These are phyloP conservation scores for Lycium ferocissimum DNA, from an alignment of 257 asterid genomes.

Conservation along the genomic window DNA sequence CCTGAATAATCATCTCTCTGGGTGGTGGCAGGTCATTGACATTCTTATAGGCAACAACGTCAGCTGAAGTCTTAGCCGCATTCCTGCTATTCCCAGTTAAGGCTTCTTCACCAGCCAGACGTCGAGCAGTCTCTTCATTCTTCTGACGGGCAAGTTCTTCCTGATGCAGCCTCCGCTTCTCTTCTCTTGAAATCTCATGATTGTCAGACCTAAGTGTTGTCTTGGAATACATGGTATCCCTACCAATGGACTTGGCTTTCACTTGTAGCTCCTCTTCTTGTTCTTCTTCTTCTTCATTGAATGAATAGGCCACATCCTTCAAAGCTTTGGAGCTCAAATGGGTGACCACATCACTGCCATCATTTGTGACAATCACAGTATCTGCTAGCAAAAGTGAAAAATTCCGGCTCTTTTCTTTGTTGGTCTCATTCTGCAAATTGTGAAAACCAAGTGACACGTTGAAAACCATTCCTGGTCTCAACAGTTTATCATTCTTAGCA, in stretches of 20 bases:
- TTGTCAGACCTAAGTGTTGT: slow-evolving; percentile 45
- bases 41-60: slow-evolving; percentile 38
- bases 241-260: slow-evolving; percentile 27
- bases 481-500: slow-evolving; percentile 37
- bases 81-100: slow-evolving; percentile 30
- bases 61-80: slow-evolving; percentile 32
- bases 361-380: slow-evolving; percentile 39
- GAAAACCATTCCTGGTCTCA: slow-evolving; percentile 45
- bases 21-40: slow-evolving; percentile 46
- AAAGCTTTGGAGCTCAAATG: slow-evolving; percentile 40
- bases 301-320: slow-evolving; percentile 43
- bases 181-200: slow-evolving; percentile 44
- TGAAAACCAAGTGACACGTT: slow-evolving; percentile 42
- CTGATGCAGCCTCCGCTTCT: slow-evolving; percentile 40
- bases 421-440: slow-evolving; percentile 41
- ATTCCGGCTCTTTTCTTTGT: slow-evolving; percentile 36
- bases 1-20: slow-evolving; percentile 41
- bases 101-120: slow-evolving; percentile 37
- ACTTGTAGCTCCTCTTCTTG: slow-evolving; percentile 14
- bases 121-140: slow-evolving; percentile 44
- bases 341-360: slow-evolving; percentile 34
- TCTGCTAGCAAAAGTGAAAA: slow-evolving; percentile 42
- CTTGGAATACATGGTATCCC: slow-evolving; percentile 36
- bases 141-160: slow-evolving; percentile 45
- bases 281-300: slow-evolving; percentile 43